Evolutionary conservation across 2,329 filamentous ascomycete genomes (phyloP).

Genomic region (Fusarium oxysporum): DNA sequence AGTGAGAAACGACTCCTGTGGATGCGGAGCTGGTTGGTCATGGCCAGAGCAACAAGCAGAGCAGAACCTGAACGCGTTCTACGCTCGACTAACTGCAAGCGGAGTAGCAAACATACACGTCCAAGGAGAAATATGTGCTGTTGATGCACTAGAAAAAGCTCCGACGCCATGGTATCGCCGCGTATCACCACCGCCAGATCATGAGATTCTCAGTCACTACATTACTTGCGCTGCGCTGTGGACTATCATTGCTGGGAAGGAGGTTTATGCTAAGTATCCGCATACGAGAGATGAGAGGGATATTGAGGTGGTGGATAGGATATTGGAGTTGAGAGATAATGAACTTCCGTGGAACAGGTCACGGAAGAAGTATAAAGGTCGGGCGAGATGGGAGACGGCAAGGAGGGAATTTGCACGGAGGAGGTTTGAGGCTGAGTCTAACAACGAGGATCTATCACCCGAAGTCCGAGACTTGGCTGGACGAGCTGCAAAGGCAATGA

Average conservation of each 20-base stretch:
- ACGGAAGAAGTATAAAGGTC: neutral
- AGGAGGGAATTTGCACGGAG: neutral
- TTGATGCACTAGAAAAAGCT: neutral
- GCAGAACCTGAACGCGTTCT: constrained; percentile 6
- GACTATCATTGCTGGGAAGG: neutral
- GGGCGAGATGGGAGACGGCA: constrained; percentile 17
- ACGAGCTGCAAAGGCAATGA: neutral
- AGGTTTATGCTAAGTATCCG: neutral
- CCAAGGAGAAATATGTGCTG: neutral
- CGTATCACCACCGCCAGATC: neutral
- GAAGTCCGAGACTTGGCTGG: neutral
- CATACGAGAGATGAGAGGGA: constrained; percentile 4
- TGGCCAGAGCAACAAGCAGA: constrained; percentile 10
- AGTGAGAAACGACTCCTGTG: neutral
- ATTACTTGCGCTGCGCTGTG: neutral
- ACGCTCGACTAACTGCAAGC: neutral
- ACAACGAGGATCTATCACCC: rapidly evolving
- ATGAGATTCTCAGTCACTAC: neutral
- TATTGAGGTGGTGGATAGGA: neutral
- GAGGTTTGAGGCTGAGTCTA: constrained; percentile 6
- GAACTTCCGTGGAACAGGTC: constrained; percentile 15
- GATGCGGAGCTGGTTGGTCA: constrained; percentile 16
- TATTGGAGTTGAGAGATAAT: neutral
- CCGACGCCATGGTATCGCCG: neutral
- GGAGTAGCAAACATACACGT: neutral